phyloP scores from a whole-genome alignment of 306 rosid genomes.

The Vicia faba region DNA sequence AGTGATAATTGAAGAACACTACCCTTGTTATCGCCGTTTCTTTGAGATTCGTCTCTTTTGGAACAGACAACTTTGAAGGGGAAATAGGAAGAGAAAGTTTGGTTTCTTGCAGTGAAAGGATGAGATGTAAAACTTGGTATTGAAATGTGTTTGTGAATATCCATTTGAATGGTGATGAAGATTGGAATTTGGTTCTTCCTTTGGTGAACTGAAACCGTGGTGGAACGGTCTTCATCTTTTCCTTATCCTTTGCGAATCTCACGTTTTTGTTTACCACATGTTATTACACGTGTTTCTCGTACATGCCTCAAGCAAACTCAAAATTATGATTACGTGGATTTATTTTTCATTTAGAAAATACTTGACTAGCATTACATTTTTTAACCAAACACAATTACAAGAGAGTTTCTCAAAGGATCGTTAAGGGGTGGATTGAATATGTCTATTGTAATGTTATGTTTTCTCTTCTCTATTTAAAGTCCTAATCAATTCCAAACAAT shows the following conservation, averaged over 20 bases:
- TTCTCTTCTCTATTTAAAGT: too few species aligned
- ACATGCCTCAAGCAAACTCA: not conserved
- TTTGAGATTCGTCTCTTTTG: conserved; percentile 51
- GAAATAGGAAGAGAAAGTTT: too few species aligned
- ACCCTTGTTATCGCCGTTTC: conserved; percentile 48
- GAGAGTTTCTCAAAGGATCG: too few species aligned
- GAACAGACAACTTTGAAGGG: conserved; percentile 53
- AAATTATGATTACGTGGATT: too few species aligned
- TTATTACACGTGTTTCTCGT: conserved; percentile 32
- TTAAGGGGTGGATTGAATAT: too few species aligned
- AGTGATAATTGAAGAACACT: conserved; percentile 6
- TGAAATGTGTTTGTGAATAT: conserved; percentile 52
- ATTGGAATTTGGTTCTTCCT: conserved; percentile 10
- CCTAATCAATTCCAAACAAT: too few species aligned
- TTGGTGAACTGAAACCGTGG: not conserved
- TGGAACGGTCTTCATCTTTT: not conserved
- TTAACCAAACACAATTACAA: too few species aligned
- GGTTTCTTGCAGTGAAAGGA: conserved; percentile 40
- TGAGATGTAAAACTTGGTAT: conserved; percentile 36
- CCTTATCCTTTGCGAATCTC: conserved; percentile 54
- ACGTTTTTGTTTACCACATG: conserved; percentile 28
- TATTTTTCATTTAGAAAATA: too few species aligned
- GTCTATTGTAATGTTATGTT: too few species aligned
- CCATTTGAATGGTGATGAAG: conserved; percentile 45
- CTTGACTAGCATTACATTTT: too few species aligned